A percentile compares a stretch with the other conserved stretches of the same genome.
Evolutionary conservation across 106 monocot genomes (phyloP).

Genomic region (Dendrobium catenatum): DNA sequence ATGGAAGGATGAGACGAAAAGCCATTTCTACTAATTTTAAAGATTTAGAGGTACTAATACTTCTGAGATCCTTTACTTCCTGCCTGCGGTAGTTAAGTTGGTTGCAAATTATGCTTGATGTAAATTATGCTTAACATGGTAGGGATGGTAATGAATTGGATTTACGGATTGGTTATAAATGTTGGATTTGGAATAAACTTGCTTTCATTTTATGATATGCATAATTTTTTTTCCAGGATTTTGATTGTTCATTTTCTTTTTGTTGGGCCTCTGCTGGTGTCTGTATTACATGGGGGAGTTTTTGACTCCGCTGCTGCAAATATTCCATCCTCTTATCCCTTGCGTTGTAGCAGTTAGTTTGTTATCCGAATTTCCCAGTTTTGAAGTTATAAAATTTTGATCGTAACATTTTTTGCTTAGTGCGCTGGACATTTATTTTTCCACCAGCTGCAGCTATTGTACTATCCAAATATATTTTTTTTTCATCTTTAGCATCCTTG

Average conservation of each 20-base stretch:
- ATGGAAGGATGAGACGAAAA: conserved; percentile 79
- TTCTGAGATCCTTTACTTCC: not conserved
- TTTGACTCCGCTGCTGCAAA: not conserved
- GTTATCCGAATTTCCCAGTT: not conserved
- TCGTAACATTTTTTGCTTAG: not conserved
- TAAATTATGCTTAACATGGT: not conserved
- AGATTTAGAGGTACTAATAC: conserved; percentile 34
- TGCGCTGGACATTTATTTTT: not conserved
- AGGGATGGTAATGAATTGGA: not conserved
- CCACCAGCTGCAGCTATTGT: not conserved
- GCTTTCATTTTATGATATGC: not conserved
- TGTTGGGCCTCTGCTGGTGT: not conserved
- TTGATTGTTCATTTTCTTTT: not conserved
- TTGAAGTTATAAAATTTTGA: not conserved
- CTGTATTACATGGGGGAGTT: no score
- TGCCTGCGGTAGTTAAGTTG: not conserved
- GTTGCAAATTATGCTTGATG: conserved; percentile 1
- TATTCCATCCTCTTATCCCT: not conserved
- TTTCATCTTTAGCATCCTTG: not conserved
- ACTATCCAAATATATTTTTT: not conserved
- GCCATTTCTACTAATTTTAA: conserved; percentile 42
- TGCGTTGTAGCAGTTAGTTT: not conserved
- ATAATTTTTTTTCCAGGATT: not conserved
- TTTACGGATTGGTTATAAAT: not conserved
- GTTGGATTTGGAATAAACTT: not conserved